phyloP scores from a whole-genome alignment of 345 rosid genomes.

The Isatis tinctoria region DNA sequence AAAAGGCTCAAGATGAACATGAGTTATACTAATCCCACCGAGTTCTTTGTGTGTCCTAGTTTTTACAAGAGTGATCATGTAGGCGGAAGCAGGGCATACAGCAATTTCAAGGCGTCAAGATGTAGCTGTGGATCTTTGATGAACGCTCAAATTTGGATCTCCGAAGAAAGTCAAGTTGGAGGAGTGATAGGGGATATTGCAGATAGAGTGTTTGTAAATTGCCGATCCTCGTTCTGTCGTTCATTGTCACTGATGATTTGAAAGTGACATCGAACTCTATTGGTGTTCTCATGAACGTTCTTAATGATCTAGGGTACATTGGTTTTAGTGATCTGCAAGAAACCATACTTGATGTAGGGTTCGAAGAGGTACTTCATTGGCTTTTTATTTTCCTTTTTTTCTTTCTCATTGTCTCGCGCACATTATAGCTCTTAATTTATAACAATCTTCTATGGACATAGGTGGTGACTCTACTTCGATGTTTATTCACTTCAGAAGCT shows the following conservation, averaged over 20 bases:
- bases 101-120: background rate
- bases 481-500: background rate
- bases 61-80: background rate
- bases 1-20: slow-evolving; percentile 10
- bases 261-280: background rate
- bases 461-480: background rate
- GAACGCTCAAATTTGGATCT: background rate
- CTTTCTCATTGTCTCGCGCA: background rate
- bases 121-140: slow-evolving; percentile 12
- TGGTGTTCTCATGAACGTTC: background rate
- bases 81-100: background rate
- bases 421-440: background rate
- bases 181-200: background rate
- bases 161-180: background rate
- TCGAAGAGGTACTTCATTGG: background rate
- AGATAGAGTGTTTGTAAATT: slow-evolving; percentile 14
- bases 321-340: background rate
- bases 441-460: background rate
- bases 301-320: background rate
- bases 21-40: background rate
- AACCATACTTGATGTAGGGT: background rate
- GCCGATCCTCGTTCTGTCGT: background rate
- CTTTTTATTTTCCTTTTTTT: background rate
- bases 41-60: background rate
- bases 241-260: slow-evolving; percentile 22